Evolutionary conservation across 495 filamentous ascomycete genomes (phyloP), one percentile per base, ranked within the genome.

Genomic region (Daldinia decipiens): DNA sequence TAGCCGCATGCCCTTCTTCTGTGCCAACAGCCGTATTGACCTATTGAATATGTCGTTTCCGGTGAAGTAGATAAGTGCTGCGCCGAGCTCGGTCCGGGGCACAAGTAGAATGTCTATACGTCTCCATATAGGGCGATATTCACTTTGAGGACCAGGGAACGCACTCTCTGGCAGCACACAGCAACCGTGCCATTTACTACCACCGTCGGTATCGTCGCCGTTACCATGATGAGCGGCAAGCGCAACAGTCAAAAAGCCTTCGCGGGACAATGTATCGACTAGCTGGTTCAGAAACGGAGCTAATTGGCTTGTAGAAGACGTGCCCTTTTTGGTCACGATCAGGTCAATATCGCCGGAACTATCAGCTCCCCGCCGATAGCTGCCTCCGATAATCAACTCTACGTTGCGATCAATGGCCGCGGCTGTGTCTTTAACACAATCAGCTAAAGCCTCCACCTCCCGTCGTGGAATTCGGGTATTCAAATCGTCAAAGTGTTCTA

Each of bases 21-120:
- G 89, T 26, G 94, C 93, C 53, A 98, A 81, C 11, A 98, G 79
- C 69, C 95, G 79, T 79, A 98, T 87, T 62, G 92, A 95, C 31
- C 95, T 84, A 73, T 99, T 99, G 82, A 99, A 99, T 55, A 98
- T 93, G 74, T 97, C 94, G 72, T 97, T 96, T 1, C 95, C 95
- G 0, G 95, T 98, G 71, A 98, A 99, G 74, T 99, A 99, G 57
- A 99, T 86, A 74, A 98, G 76, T 1, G 95, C 94, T 0, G 95
- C 95, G 3, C 95, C 95, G 43, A 94, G 82, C 79, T 97, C 89
- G 0, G 85, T 83, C 67, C 89, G 87, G 0, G 94, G 93, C 12
- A 97, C 95, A 15, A 97, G 85, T 0, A 99, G 83, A 31, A 98
- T 87, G 76, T 99, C 95, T 65, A 97, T 91, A 1, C 94, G 86